Evolutionary conservation across 345 rosid species (phyloP).

Genomic region (Eutrema japonicum): DNA sequence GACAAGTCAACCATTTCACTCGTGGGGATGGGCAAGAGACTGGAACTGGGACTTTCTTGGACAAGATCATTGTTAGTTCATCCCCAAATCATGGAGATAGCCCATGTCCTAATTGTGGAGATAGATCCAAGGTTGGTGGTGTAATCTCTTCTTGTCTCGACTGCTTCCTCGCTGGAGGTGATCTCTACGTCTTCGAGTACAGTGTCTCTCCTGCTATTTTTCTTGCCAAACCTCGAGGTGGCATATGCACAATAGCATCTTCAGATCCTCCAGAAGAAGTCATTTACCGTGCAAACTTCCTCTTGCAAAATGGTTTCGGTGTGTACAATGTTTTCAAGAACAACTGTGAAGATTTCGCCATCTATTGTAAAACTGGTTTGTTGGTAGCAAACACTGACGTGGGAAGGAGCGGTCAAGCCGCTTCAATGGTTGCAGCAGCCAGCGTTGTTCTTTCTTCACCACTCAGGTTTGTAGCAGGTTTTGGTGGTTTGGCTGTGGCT

Average conservation of each 20-base stretch:
- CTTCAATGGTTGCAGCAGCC: conserved; percentile 57
- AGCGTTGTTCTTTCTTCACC: conserved; percentile 61
- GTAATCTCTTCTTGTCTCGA: conserved; percentile 74
- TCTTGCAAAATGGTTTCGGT: conserved; percentile 76
- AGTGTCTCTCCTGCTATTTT: conserved; percentile 55
- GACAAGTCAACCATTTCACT: conserved; percentile 83
- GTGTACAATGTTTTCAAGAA: conserved; percentile 72
- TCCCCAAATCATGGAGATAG: conserved; percentile 46
- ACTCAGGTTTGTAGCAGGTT: conserved; percentile 61
- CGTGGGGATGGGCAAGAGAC: conserved; percentile 79
- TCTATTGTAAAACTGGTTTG: conserved; percentile 81
- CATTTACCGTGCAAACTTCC: conserved; percentile 67
- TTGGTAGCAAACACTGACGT: conserved; percentile 62
- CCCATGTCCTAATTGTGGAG: conserved; percentile 70
- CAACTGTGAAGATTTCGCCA: conserved; percentile 87
- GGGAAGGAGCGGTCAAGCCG: conserved; percentile 86
- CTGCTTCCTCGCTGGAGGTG: conserved; percentile 73
- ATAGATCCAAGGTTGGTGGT: conserved; percentile 56
- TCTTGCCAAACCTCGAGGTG: conserved; percentile 78
- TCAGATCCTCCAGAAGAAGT: conserved; percentile 69
- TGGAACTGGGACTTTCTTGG: conserved; percentile 74
- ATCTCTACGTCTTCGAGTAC: conserved; percentile 71
- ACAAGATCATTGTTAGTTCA: conserved; percentile 64
- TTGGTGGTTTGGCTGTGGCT: conserved; percentile 61
- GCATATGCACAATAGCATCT: conserved; percentile 67